These are phyloP conservation scores for Daldinia vernicosa DNA, from an alignment of 495 filamentous ascomycete genomes.

Conservation along the genomic window DNA sequence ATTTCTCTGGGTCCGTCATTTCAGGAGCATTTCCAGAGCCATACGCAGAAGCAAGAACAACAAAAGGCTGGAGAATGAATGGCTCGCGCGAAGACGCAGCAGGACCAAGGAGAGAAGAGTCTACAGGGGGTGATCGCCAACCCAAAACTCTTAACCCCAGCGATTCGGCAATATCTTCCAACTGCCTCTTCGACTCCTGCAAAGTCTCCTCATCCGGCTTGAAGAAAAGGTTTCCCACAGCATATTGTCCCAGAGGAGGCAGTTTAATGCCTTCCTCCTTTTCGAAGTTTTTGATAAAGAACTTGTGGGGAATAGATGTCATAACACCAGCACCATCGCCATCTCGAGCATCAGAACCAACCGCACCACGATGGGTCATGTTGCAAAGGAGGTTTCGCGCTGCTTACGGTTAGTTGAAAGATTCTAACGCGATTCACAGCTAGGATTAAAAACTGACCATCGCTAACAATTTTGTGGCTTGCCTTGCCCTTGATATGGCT, in stretches of 20 bases:
- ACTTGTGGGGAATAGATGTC: conserved; percentile 98
- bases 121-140: conserved; percentile 94
- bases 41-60: conserved; percentile 87
- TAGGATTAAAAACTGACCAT: conserved; percentile 73
- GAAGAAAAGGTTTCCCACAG: conserved; percentile 98
- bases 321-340: conserved; percentile 99
- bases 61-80: conserved; percentile 93
- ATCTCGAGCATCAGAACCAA: conserved; percentile 96
- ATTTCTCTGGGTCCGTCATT: conserved; percentile 77
- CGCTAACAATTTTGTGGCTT: conserved; percentile 98
- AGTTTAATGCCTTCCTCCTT: conserved; percentile 86
- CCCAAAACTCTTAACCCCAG: conserved; percentile 91
- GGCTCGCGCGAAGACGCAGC: conserved; percentile 95
- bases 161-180: conserved; percentile 90
- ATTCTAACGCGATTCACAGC: background rate
- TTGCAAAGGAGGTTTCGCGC: conserved; percentile 96
- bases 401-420: conserved; percentile 49
- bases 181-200: conserved; percentile 84
- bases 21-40: conserved; percentile 85
- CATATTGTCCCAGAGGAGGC: conserved; percentile 91
- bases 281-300: conserved; percentile 98
- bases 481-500: conserved; percentile 98
- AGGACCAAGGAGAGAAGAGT: conserved; percentile 91
- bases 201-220: conserved; percentile 91
- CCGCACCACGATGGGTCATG: conserved; percentile 99